A percentile compares a stretch with the other conserved stretches of the same genome.
Conservation (phyloP, 495 filamentous ascomycete species). For the Trichoderma parareesei region DNA sequence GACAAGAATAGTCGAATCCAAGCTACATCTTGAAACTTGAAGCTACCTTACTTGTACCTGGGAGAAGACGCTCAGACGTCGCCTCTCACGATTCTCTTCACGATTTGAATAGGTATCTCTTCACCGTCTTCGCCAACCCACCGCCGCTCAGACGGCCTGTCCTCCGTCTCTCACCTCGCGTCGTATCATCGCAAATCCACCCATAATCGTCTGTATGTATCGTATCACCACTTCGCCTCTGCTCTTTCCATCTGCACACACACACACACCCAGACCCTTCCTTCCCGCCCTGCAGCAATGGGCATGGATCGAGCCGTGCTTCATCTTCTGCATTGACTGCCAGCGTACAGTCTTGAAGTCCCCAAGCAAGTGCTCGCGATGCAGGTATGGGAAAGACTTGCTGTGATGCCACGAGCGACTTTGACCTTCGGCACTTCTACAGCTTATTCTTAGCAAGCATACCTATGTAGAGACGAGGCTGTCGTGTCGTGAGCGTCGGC, state of each 20-base stretch:
- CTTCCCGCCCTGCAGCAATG: not conserved
- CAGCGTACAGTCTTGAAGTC: not conserved
- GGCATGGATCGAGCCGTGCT: not conserved
- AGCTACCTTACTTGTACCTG: too few species aligned
- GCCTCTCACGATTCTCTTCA: too few species aligned
- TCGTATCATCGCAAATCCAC: not conserved
- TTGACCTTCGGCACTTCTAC: not conserved
- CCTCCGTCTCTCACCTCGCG: too few species aligned
- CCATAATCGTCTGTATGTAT: not conserved
- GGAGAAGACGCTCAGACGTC: too few species aligned
- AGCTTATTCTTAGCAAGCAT: not conserved
- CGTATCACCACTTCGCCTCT: not conserved
- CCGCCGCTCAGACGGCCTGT: too few species aligned
- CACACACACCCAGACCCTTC: not conserved
- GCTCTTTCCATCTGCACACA: not conserved
- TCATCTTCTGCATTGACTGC: not conserved
- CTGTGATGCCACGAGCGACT: not conserved
- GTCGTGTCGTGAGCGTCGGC: not conserved
- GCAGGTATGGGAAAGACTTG: not conserved
- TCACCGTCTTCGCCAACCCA: too few species aligned
- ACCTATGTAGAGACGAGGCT: too few species aligned
- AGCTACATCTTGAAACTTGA: too few species aligned
- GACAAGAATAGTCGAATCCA: too few species aligned
- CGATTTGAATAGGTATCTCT: too few species aligned
- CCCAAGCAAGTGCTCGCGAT: not conserved